Conservation (phyloP, 371 early-diverging fungal species). For the Entomophthora muscae region DNA sequence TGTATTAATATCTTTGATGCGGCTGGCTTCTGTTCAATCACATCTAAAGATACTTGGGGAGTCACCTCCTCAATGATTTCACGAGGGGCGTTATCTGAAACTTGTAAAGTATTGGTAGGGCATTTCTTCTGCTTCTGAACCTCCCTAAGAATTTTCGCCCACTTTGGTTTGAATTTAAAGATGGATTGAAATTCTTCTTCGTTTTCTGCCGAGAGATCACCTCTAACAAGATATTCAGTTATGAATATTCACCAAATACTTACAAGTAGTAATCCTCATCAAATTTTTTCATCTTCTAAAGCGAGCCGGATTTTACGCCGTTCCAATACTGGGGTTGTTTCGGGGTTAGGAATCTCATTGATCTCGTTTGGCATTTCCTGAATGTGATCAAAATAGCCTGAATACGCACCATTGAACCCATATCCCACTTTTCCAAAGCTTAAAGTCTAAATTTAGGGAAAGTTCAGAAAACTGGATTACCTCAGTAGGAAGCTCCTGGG, state of each 20-base stretch:
- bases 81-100: background rate
- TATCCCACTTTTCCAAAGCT: slow-evolving; percentile 27
- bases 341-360: slow-evolving; percentile 51
- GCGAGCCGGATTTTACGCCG: slow-evolving; percentile 40
- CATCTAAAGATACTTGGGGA: no score
- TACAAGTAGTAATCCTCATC: slow-evolving; percentile 82
- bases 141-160: slow-evolving; percentile 12
- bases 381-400: slow-evolving; percentile 54
- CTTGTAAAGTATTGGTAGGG: background rate
- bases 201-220: slow-evolving; percentile 38
- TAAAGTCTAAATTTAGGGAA: background rate
- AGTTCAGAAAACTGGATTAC: slow-evolving; percentile 13
- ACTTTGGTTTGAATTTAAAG: slow-evolving; percentile 49
- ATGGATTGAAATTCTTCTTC: slow-evolving; percentile 59
- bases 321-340: slow-evolving; percentile 39
- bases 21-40: no score
- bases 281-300: slow-evolving; percentile 61
- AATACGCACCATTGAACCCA: slow-evolving; percentile 81
- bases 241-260: no score
- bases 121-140: background rate
- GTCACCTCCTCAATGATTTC: background rate
- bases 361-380: slow-evolving; percentile 70
- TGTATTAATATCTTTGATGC: no score
- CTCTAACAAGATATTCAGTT: no score
- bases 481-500: slow-evolving; percentile 39